Base-by-base conservation (phyloP, 257 asterid species). In the Solanum raphanifolium region DNA sequence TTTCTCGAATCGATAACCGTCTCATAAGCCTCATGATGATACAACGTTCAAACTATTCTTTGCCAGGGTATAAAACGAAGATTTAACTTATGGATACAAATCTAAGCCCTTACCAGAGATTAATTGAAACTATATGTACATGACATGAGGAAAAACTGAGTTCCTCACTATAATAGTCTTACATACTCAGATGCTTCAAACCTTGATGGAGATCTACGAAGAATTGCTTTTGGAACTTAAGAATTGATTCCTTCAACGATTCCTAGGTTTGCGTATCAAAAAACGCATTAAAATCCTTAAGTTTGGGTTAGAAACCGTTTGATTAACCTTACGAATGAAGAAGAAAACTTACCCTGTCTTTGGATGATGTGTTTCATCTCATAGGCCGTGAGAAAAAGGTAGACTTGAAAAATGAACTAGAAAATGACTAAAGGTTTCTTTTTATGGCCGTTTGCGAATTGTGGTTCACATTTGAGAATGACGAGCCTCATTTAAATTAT, bases 1-100 rank as follows among this genome's bases (percentile, higher is more conserved):
- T 60, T 55, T 7, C 27, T 60, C 6, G 0, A 60, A 60, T 0
- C 6, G 1, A 60, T 0, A 60, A 0, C 0, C 1, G 1, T 21
- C 29, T 21, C 68, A 8, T 60, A 3, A 60, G 29, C 27, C 0
- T 21, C 68, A 21, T 8, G 27, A 0, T 58, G 2, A 60, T 60
- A 9, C 68, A 58, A 58, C 3, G 1, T 18, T 36, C 39, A 36
- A 36, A 36, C 48, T 52, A 18, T 52, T 6, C n/a, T 18, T 52
- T 52, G 62, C 6, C 21, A 52, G 3, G n/a, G 23, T 18, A 52
- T 52, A 52, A 18, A 52, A 52, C 9, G 1, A 52, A 52, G 4
- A 1, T 18, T 18, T 52, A 52, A 52, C 62, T 52, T 52, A 6
- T 52, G 23, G n/a, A 52, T 52, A 3, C 9, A 18, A 52, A 52